These are phyloP conservation scores for Albugo candida DNA, from an alignment of 352 stramenopile species.

Conservation along the genomic window DNA sequence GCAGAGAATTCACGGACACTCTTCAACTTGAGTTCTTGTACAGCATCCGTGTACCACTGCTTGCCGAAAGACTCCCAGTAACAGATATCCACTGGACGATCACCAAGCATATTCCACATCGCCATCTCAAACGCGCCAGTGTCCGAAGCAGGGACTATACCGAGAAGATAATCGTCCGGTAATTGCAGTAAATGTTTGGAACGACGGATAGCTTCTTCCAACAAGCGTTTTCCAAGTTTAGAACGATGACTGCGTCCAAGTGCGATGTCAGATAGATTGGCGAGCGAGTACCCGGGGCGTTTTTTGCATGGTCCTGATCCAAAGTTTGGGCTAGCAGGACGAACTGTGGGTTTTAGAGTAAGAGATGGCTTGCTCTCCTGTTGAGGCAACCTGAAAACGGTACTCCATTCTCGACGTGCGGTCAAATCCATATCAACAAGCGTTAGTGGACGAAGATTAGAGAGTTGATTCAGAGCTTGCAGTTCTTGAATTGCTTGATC, in stretches of 20 bases:
- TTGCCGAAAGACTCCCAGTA: conserved; percentile 96
- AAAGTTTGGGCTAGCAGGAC: conserved; percentile 87
- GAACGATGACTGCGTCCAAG: conserved; percentile 93
- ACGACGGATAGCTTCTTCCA: conserved; percentile 90
- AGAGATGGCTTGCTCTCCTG: too few relatives aligned
- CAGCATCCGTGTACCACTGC: conserved; percentile 92
- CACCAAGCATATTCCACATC: conserved; percentile 98
- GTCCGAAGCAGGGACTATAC: conserved; percentile 96
- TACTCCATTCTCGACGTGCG: conserved; percentile 5
- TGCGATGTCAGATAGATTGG: conserved; percentile 71
- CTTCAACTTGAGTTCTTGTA: conserved; percentile 86
- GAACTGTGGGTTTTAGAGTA: conserved; percentile 28
- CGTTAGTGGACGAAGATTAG: conserved; percentile 53
- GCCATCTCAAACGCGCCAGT: conserved; percentile 99
- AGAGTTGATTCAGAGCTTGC: conserved; percentile 39
- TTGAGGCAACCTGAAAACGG: conserved; percentile 28
- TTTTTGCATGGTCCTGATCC: conserved; percentile 98
- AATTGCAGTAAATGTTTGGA: conserved; percentile 89
- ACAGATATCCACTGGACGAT: conserved; percentile 81
- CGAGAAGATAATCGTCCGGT: conserved; percentile 88
- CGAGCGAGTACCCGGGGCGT: conserved; percentile 86
- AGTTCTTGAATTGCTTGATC: conserved; percentile 73
- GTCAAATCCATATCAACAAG: conserved; percentile 27
- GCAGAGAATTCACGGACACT: conserved; percentile 88
- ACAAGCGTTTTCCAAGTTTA: conserved; percentile 90